Evolutionary conservation across 345 rosid genomes (phyloP), one percentile per base, ranked within the genome.

Genomic region (Ceriops decandra): DNA sequence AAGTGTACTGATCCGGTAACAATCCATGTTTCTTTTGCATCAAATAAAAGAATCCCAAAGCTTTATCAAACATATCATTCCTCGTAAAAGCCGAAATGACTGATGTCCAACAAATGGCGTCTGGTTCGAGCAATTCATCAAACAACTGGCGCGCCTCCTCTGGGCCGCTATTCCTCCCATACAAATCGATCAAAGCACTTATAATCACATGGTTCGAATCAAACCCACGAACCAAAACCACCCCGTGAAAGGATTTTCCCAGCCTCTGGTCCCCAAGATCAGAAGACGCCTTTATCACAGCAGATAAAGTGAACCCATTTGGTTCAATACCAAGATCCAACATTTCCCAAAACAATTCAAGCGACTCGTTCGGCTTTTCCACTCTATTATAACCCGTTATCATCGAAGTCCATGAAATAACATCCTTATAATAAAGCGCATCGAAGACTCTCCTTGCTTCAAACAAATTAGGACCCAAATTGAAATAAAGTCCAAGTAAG

Each of bases 341-440:
- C 98, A 91, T 93, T 64, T 89, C 84, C 71, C 67, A 62, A 38
- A 88, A 91, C 86, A 91, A 28, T 52, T 77, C 83, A 67, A 93
- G 81, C 49, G 95, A 78, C 26, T 74, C 71, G 63, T 38, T 79
- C 8, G 84, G 86, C 71, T 85, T 83, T 42, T 80, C 84, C 58
- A 73, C 77, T 60, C 28, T 67, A 57, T 83, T 76, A 73, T 87
- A 93, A 36, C 93, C 88, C 17, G 95, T 84, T 70, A 93, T 83
- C 91, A 93, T 86, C 6, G 96, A 87, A 57, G 87, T 88, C 96
- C 97, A 93, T 1, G 98, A 87, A 59, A 91, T 82, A 19, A 74
- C 88, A 68, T 93, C 98, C 75, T 87, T 86, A 1, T 71, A 66
- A 71, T 77, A 74, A 71, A 83, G 71, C 8, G 89, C 88, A 54